Conservation (phyloP, 129 eudicot genomes). For the Chrysanthemum lavandulifolium region DNA sequence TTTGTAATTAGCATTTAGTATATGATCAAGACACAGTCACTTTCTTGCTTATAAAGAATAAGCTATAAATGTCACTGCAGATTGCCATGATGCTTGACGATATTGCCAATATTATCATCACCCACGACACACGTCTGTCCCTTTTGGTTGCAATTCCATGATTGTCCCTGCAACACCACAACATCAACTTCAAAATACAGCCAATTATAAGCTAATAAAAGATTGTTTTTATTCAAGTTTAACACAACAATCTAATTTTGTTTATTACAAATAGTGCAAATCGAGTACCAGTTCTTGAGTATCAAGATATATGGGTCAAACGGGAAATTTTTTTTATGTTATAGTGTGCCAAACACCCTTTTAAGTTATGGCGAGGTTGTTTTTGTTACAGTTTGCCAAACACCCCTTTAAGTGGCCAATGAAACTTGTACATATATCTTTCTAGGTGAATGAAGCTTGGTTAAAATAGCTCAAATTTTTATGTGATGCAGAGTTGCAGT, state of each 20-base stretch:
- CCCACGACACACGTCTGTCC: slow-evolving; percentile 65
- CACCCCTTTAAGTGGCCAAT: too few species aligned
- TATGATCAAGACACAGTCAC: neutral
- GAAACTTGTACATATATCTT: too few species aligned
- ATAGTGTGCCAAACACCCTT: too few species aligned
- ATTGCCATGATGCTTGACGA: slow-evolving; percentile 90
- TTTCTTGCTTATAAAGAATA: slow-evolving; percentile 27
- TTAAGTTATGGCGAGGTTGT: too few species aligned
- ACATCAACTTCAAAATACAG: slow-evolving; percentile 1
- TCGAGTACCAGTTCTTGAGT: neutral
- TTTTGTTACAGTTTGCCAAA: too few species aligned
- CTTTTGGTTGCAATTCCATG: slow-evolving; percentile 66
- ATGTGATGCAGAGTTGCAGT: too few species aligned
- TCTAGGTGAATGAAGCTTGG: too few species aligned
- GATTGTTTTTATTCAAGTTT: neutral
- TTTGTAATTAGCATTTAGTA: neutral
- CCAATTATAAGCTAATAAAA: neutral
- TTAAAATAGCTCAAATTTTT: too few species aligned
- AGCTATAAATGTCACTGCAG: slow-evolving; percentile 64
- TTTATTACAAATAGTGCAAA: neutral
- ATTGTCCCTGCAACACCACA: slow-evolving; percentile 54
- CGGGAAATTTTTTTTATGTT: too few species aligned
- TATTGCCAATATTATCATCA: slow-evolving; percentile 78
- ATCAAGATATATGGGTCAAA: neutral
- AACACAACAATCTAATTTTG: neutral